A percentile compares a stretch with the other conserved stretches of the same genome.
These are phyloP conservation scores for Cotoneaster glaucophyllus DNA, from an alignment of 306 rosid species.

Conservation along the genomic window DNA sequence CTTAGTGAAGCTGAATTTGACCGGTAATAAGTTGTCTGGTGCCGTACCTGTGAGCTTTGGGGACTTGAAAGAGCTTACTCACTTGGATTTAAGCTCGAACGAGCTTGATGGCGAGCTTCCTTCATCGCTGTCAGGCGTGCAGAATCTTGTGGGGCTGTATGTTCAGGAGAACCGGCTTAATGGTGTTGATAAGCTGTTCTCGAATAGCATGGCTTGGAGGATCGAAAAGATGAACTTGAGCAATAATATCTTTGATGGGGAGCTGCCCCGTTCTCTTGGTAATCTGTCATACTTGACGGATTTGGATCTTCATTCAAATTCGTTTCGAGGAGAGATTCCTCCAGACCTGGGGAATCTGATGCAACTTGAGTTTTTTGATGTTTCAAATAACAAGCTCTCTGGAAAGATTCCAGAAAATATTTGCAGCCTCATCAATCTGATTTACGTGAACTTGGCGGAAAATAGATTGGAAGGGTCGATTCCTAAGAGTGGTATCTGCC, in stretches of 20 bases:
- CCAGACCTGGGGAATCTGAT: slow-evolving; percentile 70
- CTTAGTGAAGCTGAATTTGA: slow-evolving; percentile 89
- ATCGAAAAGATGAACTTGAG: slow-evolving; percentile 79
- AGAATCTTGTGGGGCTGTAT: slow-evolving; percentile 63
- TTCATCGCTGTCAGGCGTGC: slow-evolving; percentile 59
- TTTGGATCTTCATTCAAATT: slow-evolving; percentile 77
- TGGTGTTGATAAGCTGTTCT: slow-evolving; percentile 52
- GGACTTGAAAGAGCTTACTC: slow-evolving; percentile 61
- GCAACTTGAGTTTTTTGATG: slow-evolving; percentile 75
- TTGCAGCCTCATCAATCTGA: slow-evolving; percentile 63
- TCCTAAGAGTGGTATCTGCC: slow-evolving; percentile 80
- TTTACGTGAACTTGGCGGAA: slow-evolving; percentile 55
- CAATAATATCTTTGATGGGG: slow-evolving; percentile 52
- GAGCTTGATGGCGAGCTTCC: slow-evolving; percentile 76
- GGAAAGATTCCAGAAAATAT: slow-evolving; percentile 76
- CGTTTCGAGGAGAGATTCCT: slow-evolving; percentile 68
- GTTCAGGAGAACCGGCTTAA: slow-evolving; percentile 78
- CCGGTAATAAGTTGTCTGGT: slow-evolving; percentile 66
- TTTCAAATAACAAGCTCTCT: slow-evolving; percentile 52
- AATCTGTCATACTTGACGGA: slow-evolving; percentile 68
- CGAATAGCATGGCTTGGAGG: slow-evolving; percentile 71
- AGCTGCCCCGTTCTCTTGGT: slow-evolving; percentile 63
- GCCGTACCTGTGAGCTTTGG: slow-evolving; percentile 58
- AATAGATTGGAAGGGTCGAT: slow-evolving; percentile 77
- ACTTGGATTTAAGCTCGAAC: slow-evolving; percentile 73